These are phyloP conservation scores for Ogataea parapolymorpha DNA, from an alignment of 805 yeast species.

Conservation along the genomic window DNA sequence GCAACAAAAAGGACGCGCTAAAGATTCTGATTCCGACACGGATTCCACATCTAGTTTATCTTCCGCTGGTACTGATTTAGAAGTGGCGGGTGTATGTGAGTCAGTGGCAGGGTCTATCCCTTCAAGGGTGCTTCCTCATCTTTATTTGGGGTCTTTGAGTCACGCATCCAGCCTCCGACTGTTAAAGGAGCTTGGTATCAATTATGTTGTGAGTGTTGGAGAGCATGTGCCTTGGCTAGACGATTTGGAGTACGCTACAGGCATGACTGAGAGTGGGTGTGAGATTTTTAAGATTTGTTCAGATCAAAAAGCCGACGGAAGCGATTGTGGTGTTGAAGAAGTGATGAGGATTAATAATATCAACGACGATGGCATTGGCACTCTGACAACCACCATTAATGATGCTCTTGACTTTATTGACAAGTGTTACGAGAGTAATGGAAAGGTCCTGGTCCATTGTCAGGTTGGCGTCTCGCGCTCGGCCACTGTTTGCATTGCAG, in stretches of 20 bases:
- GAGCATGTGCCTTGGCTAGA: conserved; percentile 68
- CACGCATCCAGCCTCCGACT: conserved; percentile 76
- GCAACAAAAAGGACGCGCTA: conserved; percentile 7
- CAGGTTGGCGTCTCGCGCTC: conserved; percentile 95
- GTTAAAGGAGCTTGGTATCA: conserved; percentile 62
- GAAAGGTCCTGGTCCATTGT: conserved; percentile 78
- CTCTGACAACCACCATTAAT: conserved; percentile 58
- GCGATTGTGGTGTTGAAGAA: conserved; percentile 37
- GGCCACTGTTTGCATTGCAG: conserved; percentile 94
- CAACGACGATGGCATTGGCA: conserved; percentile 90
- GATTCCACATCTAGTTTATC: conserved; percentile 2
- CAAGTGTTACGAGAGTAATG: conserved; percentile 40
- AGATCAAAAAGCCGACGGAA: conserved; percentile 17
- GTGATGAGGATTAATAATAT: conserved; percentile 66
- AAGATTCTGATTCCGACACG: conserved; percentile 3
- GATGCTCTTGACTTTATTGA: conserved; percentile 66
- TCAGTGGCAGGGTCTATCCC: conserved; percentile 66
- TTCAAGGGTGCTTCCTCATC: conserved; percentile 74
- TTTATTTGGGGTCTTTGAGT: conserved; percentile 77
- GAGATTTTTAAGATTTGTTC: conserved; percentile 25
- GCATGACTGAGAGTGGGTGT: conserved; percentile 28
- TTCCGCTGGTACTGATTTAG: conserved; percentile 5
- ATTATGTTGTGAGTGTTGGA: conserved; percentile 80
- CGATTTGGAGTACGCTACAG: conserved; percentile 16
- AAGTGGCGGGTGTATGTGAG: conserved; percentile 31